Percentiles rank a stretch among this genome's conserved stretches.
These are phyloP conservation scores for Flaveria floridana DNA, from an alignment of 140 eudicot genomes.

Conservation along the genomic window DNA sequence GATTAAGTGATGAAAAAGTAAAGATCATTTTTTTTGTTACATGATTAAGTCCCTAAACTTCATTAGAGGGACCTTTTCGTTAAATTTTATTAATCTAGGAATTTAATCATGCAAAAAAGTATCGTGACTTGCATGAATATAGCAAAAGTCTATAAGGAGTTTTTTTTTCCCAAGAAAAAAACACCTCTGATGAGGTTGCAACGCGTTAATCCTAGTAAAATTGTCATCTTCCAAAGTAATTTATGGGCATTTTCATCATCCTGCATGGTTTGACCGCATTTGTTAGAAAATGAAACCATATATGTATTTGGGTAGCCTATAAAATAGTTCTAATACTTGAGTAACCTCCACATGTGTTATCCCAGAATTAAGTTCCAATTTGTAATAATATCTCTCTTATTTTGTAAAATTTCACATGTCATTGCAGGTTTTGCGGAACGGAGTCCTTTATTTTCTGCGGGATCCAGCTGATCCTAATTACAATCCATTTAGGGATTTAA, in stretches of 20 bases:
- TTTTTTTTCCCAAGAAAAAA: neutral
- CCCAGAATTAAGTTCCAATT: neutral
- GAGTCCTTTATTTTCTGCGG: conserved; percentile 66
- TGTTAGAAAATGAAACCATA: neutral
- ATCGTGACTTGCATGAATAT: neutral
- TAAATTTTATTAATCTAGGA: neutral
- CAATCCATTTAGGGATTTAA: conserved; percentile 69
- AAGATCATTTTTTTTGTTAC: neutral
- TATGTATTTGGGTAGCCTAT: neutral
- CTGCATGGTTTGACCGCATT: neutral
- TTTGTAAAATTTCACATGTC: conserved; percentile 4
- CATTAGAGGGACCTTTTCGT: neutral
- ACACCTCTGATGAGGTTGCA: neutral
- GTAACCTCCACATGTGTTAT: neutral
- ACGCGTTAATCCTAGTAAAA: too few species aligned
- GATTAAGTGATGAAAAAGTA: neutral
- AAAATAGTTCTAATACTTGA: neutral
- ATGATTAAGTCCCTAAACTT: neutral
- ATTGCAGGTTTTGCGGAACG: conserved; percentile 58
- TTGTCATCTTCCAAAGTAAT: neutral
- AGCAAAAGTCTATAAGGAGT: neutral
- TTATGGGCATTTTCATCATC: neutral
- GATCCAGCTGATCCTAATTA: conserved; percentile 83
- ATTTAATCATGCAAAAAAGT: neutral
- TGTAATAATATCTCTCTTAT: neutral